Conservation (phyloP, 768 basidiomycete genomes). For the Agaricus subrufescens region DNA sequence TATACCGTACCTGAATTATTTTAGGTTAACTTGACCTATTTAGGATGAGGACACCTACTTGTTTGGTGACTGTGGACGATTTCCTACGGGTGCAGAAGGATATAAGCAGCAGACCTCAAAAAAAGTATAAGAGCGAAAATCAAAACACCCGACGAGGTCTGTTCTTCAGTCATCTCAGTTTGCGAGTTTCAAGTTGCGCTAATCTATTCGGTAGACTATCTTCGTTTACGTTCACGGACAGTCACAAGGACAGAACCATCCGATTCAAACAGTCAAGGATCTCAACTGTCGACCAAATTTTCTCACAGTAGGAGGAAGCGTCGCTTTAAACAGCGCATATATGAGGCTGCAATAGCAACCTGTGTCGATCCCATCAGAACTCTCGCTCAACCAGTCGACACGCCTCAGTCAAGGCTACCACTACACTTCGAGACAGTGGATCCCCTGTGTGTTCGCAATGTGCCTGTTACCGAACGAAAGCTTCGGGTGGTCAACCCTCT, state of each 20-base stretch:
- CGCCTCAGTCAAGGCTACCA: conserved; percentile 3
- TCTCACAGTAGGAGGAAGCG: neutral
- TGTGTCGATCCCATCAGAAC: conserved; percentile 25
- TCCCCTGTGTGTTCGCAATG: neutral
- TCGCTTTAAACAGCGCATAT: conserved; percentile 26
- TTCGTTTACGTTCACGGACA: neutral
- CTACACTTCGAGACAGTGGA: conserved; percentile 13
- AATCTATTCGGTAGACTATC: neutral
- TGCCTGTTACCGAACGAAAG: neutral
- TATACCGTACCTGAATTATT: too few species aligned
- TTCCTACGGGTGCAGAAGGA: too few species aligned
- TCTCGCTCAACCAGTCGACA: conserved; percentile 14
- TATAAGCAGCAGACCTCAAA: too few species aligned
- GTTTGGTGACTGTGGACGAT: too few species aligned
- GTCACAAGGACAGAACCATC: neutral
- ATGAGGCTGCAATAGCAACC: conserved; percentile 30
- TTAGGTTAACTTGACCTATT: too few species aligned
- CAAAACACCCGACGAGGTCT: too few species aligned
- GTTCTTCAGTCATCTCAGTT: too few species aligned
- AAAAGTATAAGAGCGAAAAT: too few species aligned
- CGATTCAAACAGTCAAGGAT: too few species aligned
- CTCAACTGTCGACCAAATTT: too few species aligned
- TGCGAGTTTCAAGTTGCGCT: too few species aligned
- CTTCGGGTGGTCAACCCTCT: neutral
- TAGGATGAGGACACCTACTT: too few species aligned